Evolutionary conservation across 768 basidiomycete species (phyloP).

Genomic region (Dioszegia crocea): DNA sequence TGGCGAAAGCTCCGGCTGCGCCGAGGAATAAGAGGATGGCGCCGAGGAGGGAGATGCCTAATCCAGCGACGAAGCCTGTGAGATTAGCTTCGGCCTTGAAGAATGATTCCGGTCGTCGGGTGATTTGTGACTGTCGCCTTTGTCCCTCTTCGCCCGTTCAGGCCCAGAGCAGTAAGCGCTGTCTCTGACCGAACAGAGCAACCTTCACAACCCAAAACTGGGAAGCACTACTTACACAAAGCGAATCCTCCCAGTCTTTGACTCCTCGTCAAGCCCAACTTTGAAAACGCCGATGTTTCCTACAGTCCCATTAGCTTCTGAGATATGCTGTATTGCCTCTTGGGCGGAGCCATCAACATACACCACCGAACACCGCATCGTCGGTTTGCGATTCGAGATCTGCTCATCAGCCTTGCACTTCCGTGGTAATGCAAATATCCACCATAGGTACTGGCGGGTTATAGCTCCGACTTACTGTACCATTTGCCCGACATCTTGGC

Average conservation of each 20-base stretch:
- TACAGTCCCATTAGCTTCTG: conserved; percentile 42
- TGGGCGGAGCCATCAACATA: conserved; percentile 12
- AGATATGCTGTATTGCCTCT: not conserved
- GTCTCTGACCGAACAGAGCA: not conserved
- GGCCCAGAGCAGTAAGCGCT: no score
- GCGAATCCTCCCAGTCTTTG: conserved; percentile 81
- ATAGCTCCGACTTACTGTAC: conserved; percentile 9
- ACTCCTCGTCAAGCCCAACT: conserved; percentile 70
- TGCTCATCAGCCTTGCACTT: conserved; percentile 5
- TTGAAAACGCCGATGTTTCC: conserved; percentile 80
- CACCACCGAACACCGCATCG: conserved; percentile 46
- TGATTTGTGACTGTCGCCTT: no score
- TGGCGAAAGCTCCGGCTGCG: conserved; percentile 64
- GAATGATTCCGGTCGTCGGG: no score
- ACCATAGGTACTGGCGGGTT: no score
- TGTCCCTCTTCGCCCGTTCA: no score
- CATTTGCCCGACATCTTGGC: conserved; percentile 9
- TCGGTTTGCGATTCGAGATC: conserved; percentile 46
- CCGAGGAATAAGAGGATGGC: conserved; percentile 72
- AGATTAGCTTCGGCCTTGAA: conserved; percentile 10
- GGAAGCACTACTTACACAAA: conserved; percentile 61
- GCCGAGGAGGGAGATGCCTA: conserved; percentile 74
- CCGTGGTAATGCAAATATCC: not conserved
- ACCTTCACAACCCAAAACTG: not conserved
- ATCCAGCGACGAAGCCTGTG: conserved; percentile 66